Conservation (phyloP, 116 monocot genomes). For the Zostera marina region DNA sequence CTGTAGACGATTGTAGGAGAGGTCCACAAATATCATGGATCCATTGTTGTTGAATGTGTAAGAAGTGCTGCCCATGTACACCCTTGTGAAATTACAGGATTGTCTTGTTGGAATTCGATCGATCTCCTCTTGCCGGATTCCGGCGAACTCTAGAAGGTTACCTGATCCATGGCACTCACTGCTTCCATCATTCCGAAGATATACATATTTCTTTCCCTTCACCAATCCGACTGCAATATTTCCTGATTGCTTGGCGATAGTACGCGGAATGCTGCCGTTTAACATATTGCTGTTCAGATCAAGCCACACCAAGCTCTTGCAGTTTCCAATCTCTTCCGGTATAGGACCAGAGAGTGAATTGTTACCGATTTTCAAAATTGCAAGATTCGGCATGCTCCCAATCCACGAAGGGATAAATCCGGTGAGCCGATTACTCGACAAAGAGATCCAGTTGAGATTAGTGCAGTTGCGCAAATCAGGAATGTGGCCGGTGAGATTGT, state of each 20-base stretch:
- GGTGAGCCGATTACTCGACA: slow-evolving; percentile 47
- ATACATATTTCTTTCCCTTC: slow-evolving; percentile 53
- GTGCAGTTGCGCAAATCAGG: slow-evolving; percentile 39
- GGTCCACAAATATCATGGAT: slow-evolving; percentile 69
- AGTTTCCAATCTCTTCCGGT: slow-evolving; percentile 56
- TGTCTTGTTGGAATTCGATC: slow-evolving; percentile 32
- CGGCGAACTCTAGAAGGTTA: slow-evolving; percentile 65
- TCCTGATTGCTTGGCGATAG: slow-evolving; percentile 54
- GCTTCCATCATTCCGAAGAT: slow-evolving; percentile 51
- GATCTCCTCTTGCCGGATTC: slow-evolving; percentile 56
- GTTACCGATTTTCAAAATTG: slow-evolving; percentile 62
- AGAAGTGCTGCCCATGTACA: slow-evolving; percentile 47
- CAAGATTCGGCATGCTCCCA: slow-evolving; percentile 33
- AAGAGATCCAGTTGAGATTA: slow-evolving; percentile 42
- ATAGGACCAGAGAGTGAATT: slow-evolving; percentile 51
- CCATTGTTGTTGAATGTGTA: slow-evolving; percentile 82
- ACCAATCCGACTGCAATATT: slow-evolving; percentile 56
- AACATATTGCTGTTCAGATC: slow-evolving; percentile 70
- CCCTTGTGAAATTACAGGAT: slow-evolving; percentile 59
- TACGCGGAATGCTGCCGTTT: slow-evolving; percentile 37
- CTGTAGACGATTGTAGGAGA: slow-evolving; percentile 48
- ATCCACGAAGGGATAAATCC: slow-evolving; percentile 49
- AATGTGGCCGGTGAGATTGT: slow-evolving; percentile 40
- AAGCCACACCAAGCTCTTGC: slow-evolving; percentile 74
- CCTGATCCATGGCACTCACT: slow-evolving; percentile 64